Base-by-base conservation (phyloP, 2,329 filamentous ascomycete genomes). In the Ceratocystis diversiconidia region DNA sequence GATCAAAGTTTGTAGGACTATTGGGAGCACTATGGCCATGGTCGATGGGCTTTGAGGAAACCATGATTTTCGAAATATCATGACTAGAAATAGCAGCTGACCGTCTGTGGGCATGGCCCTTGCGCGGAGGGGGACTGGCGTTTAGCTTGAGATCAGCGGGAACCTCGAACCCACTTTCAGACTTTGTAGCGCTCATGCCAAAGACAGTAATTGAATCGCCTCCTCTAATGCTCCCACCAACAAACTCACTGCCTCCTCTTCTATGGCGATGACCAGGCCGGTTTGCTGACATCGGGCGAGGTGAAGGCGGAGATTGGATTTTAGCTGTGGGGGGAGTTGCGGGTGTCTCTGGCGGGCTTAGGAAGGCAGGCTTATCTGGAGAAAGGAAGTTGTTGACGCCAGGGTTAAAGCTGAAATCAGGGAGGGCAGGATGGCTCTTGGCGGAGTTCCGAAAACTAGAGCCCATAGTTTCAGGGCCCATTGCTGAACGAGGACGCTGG, bases 51-150 rank as follows among this genome's bases (percentile, higher is more conserved):
- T 67, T 65, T 59, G 79, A 76, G 17, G 85, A 82, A 63, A 84
- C 83, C 69, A 92, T 79, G 43, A 91, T 85, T 48, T 82, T 78
- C 10, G 85, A 84, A 25, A 96, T 76, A 72, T 96, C 92, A 72
- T 92, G 89, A 66, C 85, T 88, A 1, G 91, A 96, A 62, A 96
- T 85, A 3, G 90, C 88, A 68, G 81, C 82, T 43, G 92, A 96
- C 68, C 92, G 85, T 67, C 90, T 84, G 73, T 96, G 92, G 19
- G 83, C 84, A 74, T 95, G 90, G 17, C 87, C 67, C 12, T 74
- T 85, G 70, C 89, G 82, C 64, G 79, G 76, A 41, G 76, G 75
- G 52, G 83, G 76, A 28, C 75, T 75, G 50, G 82, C 77, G 30
- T 79, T 76, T 66, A 80, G 77, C 59, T 77, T 77, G 10, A 87